Base-by-base conservation (phyloP, 176 grass and related monocot species). In the Musa acuminata region DNA sequence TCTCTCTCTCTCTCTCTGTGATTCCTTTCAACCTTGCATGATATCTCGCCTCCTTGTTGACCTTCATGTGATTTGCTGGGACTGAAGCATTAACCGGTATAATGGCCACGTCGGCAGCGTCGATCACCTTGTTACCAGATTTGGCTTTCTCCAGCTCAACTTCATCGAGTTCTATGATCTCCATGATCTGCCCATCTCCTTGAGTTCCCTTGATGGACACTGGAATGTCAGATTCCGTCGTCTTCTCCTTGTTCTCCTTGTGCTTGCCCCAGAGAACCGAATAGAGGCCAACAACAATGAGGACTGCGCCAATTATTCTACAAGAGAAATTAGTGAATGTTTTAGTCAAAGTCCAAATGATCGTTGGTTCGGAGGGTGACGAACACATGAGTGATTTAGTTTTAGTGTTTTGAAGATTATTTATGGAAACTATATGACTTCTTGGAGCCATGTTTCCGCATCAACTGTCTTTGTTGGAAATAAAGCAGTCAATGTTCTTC, bases 191-290 rank as follows among this genome's bases (percentile, higher is more conserved):
- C 3, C 29, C 29, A 35, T 55, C 54, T 11, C 63, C 22, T 11
- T 14, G 63, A 65, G 63, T 25, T 23, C 23, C 63, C 79, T 88
- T 98, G 11, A 93, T 75, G 8, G 84, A 80, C 72, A 91, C 74
- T 11, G 95, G 95, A 22, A 98, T 69, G 53, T 85, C 85, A 51
- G 80, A 83, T 64, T 83, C 74, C 27, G 12, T 72, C 77, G 82
- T 80, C 77, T 86, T 78, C 87, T 93, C 90, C 52, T 78, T 75
- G 78, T 73, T 87, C 72, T 98, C 95, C 81, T 87, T 98, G 88
- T 93, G 81, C 76, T 98, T 98, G 0, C 95, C 95, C 95, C 95
- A 98, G 29, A 98, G 90, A 58, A 98, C 95, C 16, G 90, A 86
- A 72, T 98, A 98, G 50, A 98, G 87, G 8, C 95, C 95, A 20